Conservation (phyloP, 2,329 filamentous ascomycete species). For the Madurella fahalii region DNA sequence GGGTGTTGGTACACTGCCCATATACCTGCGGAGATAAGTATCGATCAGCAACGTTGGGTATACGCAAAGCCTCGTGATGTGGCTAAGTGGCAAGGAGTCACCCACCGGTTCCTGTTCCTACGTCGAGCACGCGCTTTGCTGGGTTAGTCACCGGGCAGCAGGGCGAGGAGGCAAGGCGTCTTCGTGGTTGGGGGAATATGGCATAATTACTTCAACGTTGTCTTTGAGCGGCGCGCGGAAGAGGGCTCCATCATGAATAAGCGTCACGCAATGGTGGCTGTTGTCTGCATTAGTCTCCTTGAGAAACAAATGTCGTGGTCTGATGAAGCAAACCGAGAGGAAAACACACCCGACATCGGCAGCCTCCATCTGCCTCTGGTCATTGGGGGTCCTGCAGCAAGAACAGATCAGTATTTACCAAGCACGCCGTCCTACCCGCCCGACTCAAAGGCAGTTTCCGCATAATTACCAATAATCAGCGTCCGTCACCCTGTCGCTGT, state of each 20-base stretch:
- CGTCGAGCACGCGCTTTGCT: conserved; percentile 12
- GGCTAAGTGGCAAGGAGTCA: background rate
- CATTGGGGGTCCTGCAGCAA: conserved; percentile 14
- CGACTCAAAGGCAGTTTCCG: background rate
- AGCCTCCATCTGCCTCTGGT: conserved; percentile 22
- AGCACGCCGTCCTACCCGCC: too few relatives aligned
- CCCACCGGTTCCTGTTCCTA: conserved; percentile 18
- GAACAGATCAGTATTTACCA: background rate
- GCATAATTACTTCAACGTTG: background rate
- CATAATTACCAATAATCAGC: conserved; percentile 28
- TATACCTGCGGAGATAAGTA: conserved; percentile 8
- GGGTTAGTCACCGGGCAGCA: background rate
- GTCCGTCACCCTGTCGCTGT: conserved; percentile 24
- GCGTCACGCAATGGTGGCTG: conserved; percentile 18
- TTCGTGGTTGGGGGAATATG: too few relatives aligned
- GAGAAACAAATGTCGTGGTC: background rate
- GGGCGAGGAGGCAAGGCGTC: too few relatives aligned
- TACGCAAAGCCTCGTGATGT: too few relatives aligned
- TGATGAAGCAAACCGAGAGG: background rate
- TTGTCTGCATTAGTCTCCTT: too few relatives aligned
- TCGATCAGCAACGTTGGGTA: too few relatives aligned
- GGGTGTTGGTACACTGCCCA: conserved; percentile 18
- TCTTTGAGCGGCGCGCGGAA: conserved; percentile 10
- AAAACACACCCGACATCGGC: conserved; percentile 16
- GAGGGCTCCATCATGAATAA: conserved; percentile 11